phyloP scores from a whole-genome alignment of 306 rosid genomes.

The Hylodesmum podocarpum region DNA sequence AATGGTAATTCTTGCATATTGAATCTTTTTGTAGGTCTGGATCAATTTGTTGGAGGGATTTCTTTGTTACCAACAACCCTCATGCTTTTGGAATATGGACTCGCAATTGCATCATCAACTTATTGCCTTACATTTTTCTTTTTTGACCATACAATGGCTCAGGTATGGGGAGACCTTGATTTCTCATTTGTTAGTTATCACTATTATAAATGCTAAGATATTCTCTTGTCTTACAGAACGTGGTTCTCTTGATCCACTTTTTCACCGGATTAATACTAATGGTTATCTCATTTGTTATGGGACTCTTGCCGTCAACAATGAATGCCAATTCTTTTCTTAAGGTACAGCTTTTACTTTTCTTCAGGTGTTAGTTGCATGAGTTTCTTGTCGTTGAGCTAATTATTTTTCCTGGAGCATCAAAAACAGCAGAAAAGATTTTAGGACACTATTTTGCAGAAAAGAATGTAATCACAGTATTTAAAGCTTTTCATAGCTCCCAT shows the following conservation, averaged over 20 bases:
- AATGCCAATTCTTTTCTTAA: slow-evolving; percentile 83
- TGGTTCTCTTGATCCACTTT: slow-evolving; percentile 84
- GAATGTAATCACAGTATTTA: neutral
- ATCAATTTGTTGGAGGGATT: slow-evolving; percentile 86
- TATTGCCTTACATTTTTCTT: slow-evolving; percentile 95
- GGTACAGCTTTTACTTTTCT: slow-evolving; percentile 47
- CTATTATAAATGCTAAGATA: slow-evolving; percentile 30
- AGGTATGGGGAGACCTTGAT: slow-evolving; percentile 48
- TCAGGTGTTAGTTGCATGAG: neutral
- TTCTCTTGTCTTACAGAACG: slow-evolving; percentile 59
- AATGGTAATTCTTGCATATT: slow-evolving; percentile 15
- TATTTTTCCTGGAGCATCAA: neutral
- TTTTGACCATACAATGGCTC: slow-evolving; percentile 87
- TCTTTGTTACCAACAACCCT: slow-evolving; percentile 66
- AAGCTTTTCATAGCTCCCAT: neutral
- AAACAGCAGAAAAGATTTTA: neutral
- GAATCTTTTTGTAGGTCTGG: slow-evolving; percentile 62
- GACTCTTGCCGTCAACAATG: slow-evolving; percentile 65
- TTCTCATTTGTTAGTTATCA: slow-evolving; percentile 24
- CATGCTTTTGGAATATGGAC: slow-evolving; percentile 83
- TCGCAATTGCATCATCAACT: slow-evolving; percentile 90
- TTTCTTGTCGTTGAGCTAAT: slow-evolving; percentile 5
- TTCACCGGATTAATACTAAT: slow-evolving; percentile 86
- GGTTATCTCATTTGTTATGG: slow-evolving; percentile 96
- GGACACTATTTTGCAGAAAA: neutral